Evolutionary conservation across 495 filamentous ascomycete genomes (phyloP).

Genomic region (Poronia punctata): DNA sequence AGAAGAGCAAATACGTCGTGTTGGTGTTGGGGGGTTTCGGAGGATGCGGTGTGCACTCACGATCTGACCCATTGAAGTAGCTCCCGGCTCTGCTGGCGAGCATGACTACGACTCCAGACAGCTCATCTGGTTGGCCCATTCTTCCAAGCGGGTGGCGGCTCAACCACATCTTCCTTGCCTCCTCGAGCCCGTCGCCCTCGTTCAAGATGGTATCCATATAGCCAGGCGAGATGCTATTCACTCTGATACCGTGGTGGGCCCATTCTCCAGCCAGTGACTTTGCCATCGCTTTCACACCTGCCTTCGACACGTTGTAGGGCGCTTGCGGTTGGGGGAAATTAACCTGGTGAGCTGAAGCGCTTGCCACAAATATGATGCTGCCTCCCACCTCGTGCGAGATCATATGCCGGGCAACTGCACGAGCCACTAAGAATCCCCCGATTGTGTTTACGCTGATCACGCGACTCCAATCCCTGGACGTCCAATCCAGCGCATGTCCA

Average conservation of each 20-base stretch:
- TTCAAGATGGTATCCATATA: conserved; percentile 83
- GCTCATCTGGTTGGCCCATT: conserved; percentile 59
- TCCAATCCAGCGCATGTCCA: conserved; percentile 49
- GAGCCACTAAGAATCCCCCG: conserved; percentile 61
- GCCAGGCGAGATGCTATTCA: conserved; percentile 64
- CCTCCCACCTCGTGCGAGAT: conserved; percentile 44
- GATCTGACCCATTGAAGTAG: conserved; percentile 58
- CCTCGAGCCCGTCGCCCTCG: conserved; percentile 52
- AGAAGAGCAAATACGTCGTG: too few relatives aligned
- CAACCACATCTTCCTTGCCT: conserved; percentile 49
- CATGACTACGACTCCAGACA: conserved; percentile 61
- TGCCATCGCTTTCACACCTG: conserved; percentile 52
- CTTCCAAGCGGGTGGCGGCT: conserved; percentile 60
- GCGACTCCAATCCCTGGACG: conserved; percentile 46
- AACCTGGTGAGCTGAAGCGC: conserved; percentile 58
- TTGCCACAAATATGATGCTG: conserved; percentile 58
- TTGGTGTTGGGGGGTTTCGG: too few relatives aligned
- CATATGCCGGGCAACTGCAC: conserved; percentile 54
- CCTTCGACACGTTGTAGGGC: conserved; percentile 66
- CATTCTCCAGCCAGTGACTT: conserved; percentile 62
- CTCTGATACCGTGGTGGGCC: conserved; percentile 53
- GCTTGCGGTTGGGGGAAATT: conserved; percentile 65
- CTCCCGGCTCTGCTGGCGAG: conserved; percentile 55
- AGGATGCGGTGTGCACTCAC: background rate
- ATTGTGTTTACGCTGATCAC: conserved; percentile 63